Evolutionary conservation across 2,329 filamentous ascomycete genomes (phyloP).

Genomic region (Sporothrix sp.): DNA sequence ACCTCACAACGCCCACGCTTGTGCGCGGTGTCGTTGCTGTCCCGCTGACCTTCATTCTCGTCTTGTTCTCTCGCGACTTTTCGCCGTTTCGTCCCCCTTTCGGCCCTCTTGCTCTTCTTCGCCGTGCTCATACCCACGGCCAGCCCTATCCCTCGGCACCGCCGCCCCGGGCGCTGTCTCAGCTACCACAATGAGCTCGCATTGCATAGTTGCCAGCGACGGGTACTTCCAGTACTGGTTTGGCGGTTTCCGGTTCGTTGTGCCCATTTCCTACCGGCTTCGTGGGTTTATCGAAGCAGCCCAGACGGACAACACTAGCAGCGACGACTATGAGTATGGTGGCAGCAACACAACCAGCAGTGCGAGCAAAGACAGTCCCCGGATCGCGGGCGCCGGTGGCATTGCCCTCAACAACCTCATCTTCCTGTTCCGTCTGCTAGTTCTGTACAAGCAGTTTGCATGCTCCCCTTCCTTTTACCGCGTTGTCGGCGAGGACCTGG

Average conservation of each 20-base stretch:
- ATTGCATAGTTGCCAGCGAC: background rate
- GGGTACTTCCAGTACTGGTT: background rate
- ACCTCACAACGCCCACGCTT: too few relatives aligned
- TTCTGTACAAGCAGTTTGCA: background rate
- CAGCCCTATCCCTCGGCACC: too few relatives aligned
- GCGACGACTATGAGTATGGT: too few relatives aligned
- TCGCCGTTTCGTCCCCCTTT: too few relatives aligned
- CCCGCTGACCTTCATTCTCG: too few relatives aligned
- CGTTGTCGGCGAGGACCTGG: background rate
- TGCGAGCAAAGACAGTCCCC: background rate
- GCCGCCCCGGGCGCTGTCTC: too few relatives aligned
- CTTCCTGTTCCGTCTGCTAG: background rate
- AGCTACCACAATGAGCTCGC: too few relatives aligned
- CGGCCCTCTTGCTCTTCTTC: too few relatives aligned
- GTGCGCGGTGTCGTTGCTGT: too few relatives aligned
- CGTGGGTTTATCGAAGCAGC: background rate
- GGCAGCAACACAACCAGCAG: background rate
- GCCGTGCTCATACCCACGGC: too few relatives aligned
- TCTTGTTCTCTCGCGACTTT: too few relatives aligned
- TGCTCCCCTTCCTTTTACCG: background rate
- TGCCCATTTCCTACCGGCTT: background rate
- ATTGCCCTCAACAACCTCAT: slow-evolving; percentile 1
- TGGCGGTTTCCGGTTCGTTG: background rate
- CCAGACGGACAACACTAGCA: too few relatives aligned
- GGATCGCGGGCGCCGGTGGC: background rate